A percentile compares a stretch with the other conserved stretches of the same genome.
phyloP scores from a whole-genome alignment of 495 filamentous ascomycete species.

The Pyronema omphalodes region DNA sequence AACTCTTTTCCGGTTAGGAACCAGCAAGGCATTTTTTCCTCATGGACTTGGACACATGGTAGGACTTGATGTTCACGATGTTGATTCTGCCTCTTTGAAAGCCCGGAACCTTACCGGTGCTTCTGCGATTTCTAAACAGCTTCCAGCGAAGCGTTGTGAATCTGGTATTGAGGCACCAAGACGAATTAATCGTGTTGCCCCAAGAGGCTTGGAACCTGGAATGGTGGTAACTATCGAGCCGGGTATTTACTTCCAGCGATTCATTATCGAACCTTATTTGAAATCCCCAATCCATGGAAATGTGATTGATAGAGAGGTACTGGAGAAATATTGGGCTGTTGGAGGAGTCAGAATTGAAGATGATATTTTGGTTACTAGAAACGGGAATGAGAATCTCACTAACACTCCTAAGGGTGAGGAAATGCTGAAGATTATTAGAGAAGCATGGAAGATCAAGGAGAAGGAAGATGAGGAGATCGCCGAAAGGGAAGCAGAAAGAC shows the following conservation, averaged over 20 bases:
- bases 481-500: too few species aligned
- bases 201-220: slow-evolving; percentile 37
- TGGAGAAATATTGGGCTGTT: slow-evolving; percentile 53
- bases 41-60: slow-evolving; percentile 83
- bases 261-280: slow-evolving; percentile 42
- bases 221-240: slow-evolving; percentile 83
- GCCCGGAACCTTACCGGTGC: neutral
- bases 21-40: slow-evolving; percentile 66
- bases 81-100: slow-evolving; percentile 29
- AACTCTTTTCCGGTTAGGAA: slow-evolving; percentile 51
- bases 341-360: slow-evolving; percentile 90
- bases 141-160: too few species aligned
- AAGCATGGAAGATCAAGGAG: neutral
- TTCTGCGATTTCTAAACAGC: too few species aligned
- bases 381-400: slow-evolving; percentile 52
- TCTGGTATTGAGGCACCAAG: neutral
- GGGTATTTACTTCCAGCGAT: slow-evolving; percentile 51
- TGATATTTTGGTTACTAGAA: slow-evolving; percentile 61
- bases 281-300: slow-evolving; percentile 38
- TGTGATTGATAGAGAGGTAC: slow-evolving; percentile 55
- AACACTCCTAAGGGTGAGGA: slow-evolving; percentile 61
- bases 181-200: slow-evolving; percentile 1
- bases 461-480: too few species aligned
- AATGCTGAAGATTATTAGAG: slow-evolving; percentile 41
- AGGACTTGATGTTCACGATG: slow-evolving; percentile 81